A percentile compares a stretch with the other conserved stretches of the same genome.
phyloP scores from a whole-genome alignment of 2,329 filamentous ascomycete genomes.

The Xylaria sp. region DNA sequence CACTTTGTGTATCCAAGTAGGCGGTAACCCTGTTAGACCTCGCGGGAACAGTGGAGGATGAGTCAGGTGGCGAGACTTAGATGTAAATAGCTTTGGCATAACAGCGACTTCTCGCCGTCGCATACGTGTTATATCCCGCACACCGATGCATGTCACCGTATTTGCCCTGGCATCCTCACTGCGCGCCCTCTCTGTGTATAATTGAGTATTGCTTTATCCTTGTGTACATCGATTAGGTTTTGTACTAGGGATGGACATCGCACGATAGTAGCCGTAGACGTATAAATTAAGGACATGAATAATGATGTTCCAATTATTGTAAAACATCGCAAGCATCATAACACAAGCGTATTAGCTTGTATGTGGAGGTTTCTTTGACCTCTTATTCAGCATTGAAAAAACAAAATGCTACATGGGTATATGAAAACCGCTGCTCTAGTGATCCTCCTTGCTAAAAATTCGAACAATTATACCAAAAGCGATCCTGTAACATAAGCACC shows the following conservation, averaged over 20 bases:
- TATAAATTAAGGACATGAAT: not conserved
- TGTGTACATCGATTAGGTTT: not conserved
- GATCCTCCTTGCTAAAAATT: conserved; percentile 8
- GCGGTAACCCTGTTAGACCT: not conserved
- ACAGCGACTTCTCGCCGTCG: not conserved
- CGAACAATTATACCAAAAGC: conserved; percentile 2
- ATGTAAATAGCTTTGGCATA: not conserved
- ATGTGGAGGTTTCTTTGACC: conserved; percentile 1
- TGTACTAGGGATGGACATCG: not conserved
- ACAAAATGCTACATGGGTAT: conserved; percentile 30
- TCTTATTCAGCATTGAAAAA: conserved; percentile 1
- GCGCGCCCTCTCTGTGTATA: not conserved
- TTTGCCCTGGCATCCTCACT: not conserved
- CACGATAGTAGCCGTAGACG: not conserved
- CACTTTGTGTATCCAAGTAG: not conserved
- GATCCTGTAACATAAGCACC: not conserved
- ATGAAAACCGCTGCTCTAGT: conserved; percentile 22
- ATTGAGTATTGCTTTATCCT: not conserved
- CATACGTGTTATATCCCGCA: not conserved
- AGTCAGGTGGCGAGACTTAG: not conserved
- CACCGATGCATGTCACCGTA: not conserved
- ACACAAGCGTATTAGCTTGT: not conserved
- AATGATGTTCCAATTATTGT: too few relatives aligned
- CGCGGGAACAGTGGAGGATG: not conserved
- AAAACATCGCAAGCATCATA: not conserved